Base-by-base conservation (phyloP, 208 protist genomes). In the Acanthamoeba sp. region DNA sequence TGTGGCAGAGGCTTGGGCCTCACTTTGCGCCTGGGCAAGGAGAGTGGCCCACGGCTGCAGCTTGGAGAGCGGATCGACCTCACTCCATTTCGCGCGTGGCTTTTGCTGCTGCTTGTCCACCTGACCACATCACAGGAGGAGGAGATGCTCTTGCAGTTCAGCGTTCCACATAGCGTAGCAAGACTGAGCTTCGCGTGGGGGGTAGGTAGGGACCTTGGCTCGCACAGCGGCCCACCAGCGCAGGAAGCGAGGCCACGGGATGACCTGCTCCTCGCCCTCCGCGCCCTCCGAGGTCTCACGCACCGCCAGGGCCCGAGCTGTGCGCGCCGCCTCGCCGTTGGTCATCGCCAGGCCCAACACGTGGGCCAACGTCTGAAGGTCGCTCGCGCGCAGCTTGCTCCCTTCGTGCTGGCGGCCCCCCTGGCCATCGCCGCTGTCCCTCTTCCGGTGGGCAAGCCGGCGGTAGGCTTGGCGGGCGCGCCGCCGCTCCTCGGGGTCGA, bases 151-250 rank as follows among this genome's bases (percentile, higher is more conserved):
- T n/a, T n/a, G n/a, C n/a, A n/a, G n/a, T n/a, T n/a, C n/a, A n/a
- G n/a, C n/a, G n/a, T n/a, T n/a, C 12, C 16, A 62, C 22, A 12
- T 27, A 62, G 55, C 55, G 55, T 62, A 62, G n/a, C n/a, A n/a
- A n/a, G n/a, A n/a, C n/a, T n/a, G n/a, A n/a, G n/a, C n/a, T n/a
- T n/a, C n/a, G n/a, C n/a, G n/a, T n/a, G n/a, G n/a, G n/a, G n/a
- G n/a, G n/a, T n/a, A n/a, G n/a, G n/a, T n/a, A n/a, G n/a, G 48
- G 20, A 52, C 62, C 62, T 34, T 71, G 24, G 5, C 22, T 34
- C 32, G 62, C 36, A 78, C 36, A 20, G 66, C 66, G 66, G 66
- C 66, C 66, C 66, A 78, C 66, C 66, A 78, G 66, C 66, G 66
- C n/a, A 78, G 29, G 66, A 78, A 78, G 22, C 66, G 66, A 20